A percentile compares a stretch with the other conserved stretches of the same genome.
phyloP scores from a whole-genome alignment of 192 early-diverging fungal species.

The Entomortierella lignicola region DNA sequence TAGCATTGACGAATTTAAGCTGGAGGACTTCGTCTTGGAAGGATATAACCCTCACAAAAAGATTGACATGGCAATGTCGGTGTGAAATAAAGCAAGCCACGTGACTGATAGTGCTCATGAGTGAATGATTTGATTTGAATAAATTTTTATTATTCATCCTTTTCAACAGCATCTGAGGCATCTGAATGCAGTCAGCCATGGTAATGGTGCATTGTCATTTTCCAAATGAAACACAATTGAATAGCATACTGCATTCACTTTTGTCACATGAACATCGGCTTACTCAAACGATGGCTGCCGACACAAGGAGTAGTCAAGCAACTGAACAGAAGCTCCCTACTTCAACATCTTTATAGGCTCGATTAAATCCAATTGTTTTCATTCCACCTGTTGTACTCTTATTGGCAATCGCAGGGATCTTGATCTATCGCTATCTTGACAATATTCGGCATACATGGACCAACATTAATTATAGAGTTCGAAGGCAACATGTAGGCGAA shows the following conservation, averaged over 20 bases:
- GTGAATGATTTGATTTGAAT: no score
- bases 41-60: constrained; percentile 89
- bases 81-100: constrained; percentile 56
- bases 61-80: constrained; percentile 97
- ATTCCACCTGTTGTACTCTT: constrained; percentile 38
- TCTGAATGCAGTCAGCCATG: background rate
- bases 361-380: constrained; percentile 40
- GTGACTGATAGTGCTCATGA: background rate
- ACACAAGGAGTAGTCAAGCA: no score
- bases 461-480: background rate
- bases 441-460: background rate
- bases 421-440: constrained; percentile 18
- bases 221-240: no score
- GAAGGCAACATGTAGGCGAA: constrained; percentile 6
- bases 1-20: constrained; percentile 78
- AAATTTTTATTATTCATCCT: background rate
- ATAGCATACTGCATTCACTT: no score
- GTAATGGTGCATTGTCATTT: background rate
- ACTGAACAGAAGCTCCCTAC: background rate
- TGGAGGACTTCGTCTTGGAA: constrained; percentile 83
- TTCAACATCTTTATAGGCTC: constrained; percentile 4
- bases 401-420: constrained; percentile 36
- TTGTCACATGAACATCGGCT: background rate
- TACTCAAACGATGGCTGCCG: background rate
- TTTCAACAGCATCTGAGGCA: background rate